A percentile compares a stretch with the other conserved stretches of the same genome.
Conservation (phyloP, 352 stramenopile genomes). For the Pythium grandisporangium region DNA sequence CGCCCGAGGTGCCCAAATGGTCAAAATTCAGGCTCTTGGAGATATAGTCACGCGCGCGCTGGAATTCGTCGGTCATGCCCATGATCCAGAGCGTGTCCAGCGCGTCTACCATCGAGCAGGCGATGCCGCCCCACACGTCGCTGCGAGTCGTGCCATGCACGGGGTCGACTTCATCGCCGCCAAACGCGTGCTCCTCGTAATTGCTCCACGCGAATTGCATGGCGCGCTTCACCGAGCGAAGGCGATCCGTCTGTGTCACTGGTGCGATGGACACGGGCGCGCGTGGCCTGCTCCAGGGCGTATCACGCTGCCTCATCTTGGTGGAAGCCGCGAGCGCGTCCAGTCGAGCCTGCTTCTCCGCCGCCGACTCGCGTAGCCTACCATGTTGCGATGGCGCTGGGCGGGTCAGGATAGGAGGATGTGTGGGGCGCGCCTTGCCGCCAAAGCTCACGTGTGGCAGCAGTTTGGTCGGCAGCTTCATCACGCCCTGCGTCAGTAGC, state of each 20-base stretch:
- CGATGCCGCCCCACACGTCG: constrained; percentile 87
- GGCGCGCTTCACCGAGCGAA: constrained; percentile 33
- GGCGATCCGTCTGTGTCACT: constrained; percentile 24
- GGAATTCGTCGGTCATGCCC: constrained; percentile 90
- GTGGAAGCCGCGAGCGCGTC: no score
- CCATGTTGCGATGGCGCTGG: no score
- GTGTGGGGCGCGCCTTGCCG: no score
- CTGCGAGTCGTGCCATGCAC: constrained; percentile 44
- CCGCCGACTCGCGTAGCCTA: no score
- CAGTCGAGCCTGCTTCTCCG: no score
- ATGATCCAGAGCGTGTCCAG: constrained; percentile 98
- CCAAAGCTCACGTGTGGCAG: no score
- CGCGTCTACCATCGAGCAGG: constrained; percentile 89
- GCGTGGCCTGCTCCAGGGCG: no score
- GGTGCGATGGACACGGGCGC: no score
- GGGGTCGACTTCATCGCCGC: constrained; percentile 92
- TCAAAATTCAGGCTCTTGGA: constrained; percentile 70
- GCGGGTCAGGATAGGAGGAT: no score
- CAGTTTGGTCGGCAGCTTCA: constrained; percentile 2
- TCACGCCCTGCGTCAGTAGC: constrained; percentile 23
- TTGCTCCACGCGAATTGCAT: constrained; percentile 78
- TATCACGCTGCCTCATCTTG: no score
- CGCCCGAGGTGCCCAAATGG: constrained; percentile 40
- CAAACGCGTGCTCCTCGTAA: constrained; percentile 94
- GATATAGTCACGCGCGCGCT: constrained; percentile 85